Conservation (phyloP, 2,329 filamentous ascomycete species). For the Clonostachys rhizophaga region DNA sequence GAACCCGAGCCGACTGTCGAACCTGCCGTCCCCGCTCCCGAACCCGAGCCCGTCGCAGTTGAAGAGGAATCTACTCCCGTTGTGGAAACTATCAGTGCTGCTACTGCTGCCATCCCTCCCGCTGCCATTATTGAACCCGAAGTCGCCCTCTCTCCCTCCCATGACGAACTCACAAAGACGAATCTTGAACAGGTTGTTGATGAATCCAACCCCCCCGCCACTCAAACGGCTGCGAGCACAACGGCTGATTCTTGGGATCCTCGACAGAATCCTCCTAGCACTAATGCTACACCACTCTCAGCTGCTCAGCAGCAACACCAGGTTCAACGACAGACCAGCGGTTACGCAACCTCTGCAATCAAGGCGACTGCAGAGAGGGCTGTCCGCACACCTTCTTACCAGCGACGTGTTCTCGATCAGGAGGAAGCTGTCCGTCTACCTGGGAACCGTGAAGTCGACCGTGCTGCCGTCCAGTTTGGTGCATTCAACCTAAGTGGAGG, state of each 20-base stretch:
- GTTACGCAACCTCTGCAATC: slow-evolving; percentile 74
- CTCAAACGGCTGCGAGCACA: slow-evolving; percentile 84
- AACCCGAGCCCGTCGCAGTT: slow-evolving; percentile 23
- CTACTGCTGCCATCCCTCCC: slow-evolving; percentile 10
- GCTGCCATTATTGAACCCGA: slow-evolving; percentile 41
- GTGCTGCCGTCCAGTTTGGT: slow-evolving; percentile 91
- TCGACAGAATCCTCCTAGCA: slow-evolving; percentile 51
- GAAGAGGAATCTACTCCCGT: slow-evolving; percentile 26
- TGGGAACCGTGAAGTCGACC: slow-evolving; percentile 90
- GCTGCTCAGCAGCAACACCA: slow-evolving; percentile 59
- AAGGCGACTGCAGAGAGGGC: slow-evolving; percentile 67
- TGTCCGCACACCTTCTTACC: slow-evolving; percentile 71
- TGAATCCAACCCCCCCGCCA: slow-evolving; percentile 69
- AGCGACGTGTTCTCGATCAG: slow-evolving; percentile 85
- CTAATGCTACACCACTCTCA: slow-evolving; percentile 62
- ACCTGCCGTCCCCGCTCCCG: slow-evolving; percentile 15
- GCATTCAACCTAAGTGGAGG: slow-evolving; percentile 85
- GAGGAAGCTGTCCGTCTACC: slow-evolving; percentile 99
- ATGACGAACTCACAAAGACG: slow-evolving; percentile 81
- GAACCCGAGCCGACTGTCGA: slow-evolving; percentile 30
- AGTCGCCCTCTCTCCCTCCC: slow-evolving; percentile 60
- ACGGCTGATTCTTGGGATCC: slow-evolving; percentile 81
- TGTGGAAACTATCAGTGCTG: slow-evolving; percentile 18
- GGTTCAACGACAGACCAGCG: slow-evolving; percentile 52
- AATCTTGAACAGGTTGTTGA: slow-evolving; percentile 92